phyloP scores from a whole-genome alignment of 1,139 yeast genomes.

The Candida mesenterica region DNA sequence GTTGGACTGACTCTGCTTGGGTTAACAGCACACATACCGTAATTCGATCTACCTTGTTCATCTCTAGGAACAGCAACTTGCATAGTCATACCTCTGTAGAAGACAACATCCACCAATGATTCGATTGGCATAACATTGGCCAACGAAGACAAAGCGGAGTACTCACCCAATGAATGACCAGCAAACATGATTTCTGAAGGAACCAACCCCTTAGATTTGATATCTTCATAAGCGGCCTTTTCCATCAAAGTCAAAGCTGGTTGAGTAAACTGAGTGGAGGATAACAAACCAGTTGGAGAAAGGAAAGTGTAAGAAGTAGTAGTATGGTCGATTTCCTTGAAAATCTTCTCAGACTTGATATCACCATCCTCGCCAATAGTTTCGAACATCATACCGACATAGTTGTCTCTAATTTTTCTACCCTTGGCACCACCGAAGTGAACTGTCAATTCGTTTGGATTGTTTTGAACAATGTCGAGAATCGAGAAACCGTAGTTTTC shows the following conservation, averaged over 20 bases:
- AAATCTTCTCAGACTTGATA: constrained; percentile 87
- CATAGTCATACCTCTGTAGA: constrained; percentile 99
- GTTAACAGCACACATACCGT: constrained; percentile 98
- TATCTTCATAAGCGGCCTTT: constrained; percentile 97
- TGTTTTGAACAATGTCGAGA: constrained; percentile 89
- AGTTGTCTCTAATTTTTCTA: constrained; percentile 90
- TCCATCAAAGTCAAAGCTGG: constrained; percentile 99
- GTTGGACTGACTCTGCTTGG: constrained; percentile 90
- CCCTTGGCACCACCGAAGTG: constrained; percentile 99
- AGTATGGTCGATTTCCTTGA: constrained; percentile 81
- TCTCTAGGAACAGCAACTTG: constrained; percentile 99
- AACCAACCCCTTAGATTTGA: constrained; percentile 92
- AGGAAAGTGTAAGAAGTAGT: constrained; percentile 85
- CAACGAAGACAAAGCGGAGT: constrained; percentile 93
- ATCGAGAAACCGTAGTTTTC: constrained; percentile 96
- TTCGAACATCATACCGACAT: constrained; percentile 96
- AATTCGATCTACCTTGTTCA: constrained; percentile 89
- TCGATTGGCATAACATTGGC: constrained; percentile 99
- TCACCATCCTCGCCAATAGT: constrained; percentile 84
- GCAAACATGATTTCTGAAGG: constrained; percentile 95
- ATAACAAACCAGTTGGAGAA: constrained; percentile 91
- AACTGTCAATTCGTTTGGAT: constrained; percentile 92
- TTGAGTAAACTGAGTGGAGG: constrained; percentile 98
- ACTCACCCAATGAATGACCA: constrained; percentile 99
- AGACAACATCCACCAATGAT: constrained; percentile 94